A percentile compares a stretch with the other conserved stretches of the same genome.
Evolutionary conservation across 352 stramenopile species (phyloP).

Genomic region (Globisporangium iwayamae): DNA sequence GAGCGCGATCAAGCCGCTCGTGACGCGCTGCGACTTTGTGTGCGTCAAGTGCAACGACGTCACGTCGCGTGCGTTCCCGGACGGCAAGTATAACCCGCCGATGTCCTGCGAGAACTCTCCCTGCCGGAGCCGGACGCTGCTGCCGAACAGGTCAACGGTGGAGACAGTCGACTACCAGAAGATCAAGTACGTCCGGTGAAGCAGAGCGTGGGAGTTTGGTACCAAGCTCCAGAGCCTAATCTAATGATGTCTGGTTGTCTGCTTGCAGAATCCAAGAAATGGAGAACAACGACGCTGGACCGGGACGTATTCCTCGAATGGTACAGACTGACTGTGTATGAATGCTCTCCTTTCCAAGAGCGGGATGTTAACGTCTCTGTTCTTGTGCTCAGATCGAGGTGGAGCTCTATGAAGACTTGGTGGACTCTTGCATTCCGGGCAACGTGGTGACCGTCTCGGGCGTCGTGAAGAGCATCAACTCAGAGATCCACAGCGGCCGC

Average conservation of each 20-base stretch:
- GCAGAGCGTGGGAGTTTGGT: background rate
- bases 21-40: slow-evolving; percentile 85
- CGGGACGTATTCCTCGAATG: slow-evolving; percentile 88
- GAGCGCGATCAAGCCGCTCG: slow-evolving; percentile 81
- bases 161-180: slow-evolving; percentile 90
- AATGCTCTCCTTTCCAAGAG: background rate
- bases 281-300: slow-evolving; percentile 82
- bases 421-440: slow-evolving; percentile 94
- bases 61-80: slow-evolving; percentile 62
- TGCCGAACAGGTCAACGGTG: slow-evolving; percentile 81
- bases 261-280: slow-evolving; percentile 82
- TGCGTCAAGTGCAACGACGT: slow-evolving; percentile 79
- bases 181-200: slow-evolving; percentile 56
- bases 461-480: slow-evolving; percentile 94
- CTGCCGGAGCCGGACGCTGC: slow-evolving; percentile 60
- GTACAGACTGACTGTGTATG: too few species aligned
- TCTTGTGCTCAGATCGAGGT: slow-evolving; percentile 64
- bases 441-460: slow-evolving; percentile 94
- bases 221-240: slow-evolving; percentile 13
- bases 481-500: slow-evolving; percentile 86
- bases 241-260: background rate
- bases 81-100: slow-evolving; percentile 80
- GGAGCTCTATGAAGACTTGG: slow-evolving; percentile 89
- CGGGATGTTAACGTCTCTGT: background rate
- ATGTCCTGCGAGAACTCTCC: slow-evolving; percentile 53